Evolutionary conservation across 306 rosid species (phyloP).

Genomic region (Acacia crassicarpa): DNA sequence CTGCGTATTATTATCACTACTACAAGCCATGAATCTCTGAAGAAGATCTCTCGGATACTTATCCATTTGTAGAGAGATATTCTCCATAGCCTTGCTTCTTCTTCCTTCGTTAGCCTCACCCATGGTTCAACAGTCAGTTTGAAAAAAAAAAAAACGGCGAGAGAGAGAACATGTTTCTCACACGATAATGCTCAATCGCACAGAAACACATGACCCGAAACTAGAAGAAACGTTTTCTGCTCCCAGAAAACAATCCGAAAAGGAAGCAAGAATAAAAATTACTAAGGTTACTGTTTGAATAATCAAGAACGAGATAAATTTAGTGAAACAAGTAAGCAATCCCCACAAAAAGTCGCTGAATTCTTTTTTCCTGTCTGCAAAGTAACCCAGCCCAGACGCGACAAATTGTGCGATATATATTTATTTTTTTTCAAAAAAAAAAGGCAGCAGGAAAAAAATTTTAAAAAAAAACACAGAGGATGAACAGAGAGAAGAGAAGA

Average conservation of each 20-base stretch:
- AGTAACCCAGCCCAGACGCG: conserved; percentile 1
- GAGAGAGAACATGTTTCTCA: conserved; percentile 14
- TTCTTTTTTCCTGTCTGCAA: background rate
- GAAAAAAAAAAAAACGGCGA: too few species aligned
- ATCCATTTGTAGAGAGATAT: conserved; percentile 44
- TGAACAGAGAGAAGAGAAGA: background rate
- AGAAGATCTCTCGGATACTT: conserved; percentile 84
- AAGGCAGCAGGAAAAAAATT: background rate
- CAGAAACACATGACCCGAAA: conserved; percentile 19
- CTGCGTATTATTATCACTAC: conserved; percentile 26
- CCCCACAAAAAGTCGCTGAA: conserved; percentile 15
- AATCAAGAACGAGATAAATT: background rate
- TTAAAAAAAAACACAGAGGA: background rate
- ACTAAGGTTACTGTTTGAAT: background rate
- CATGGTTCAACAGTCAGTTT: conserved; percentile 33
- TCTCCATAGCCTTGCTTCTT: conserved; percentile 44
- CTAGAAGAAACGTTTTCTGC: conserved; percentile 27
- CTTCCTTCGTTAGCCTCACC: conserved; percentile 51
- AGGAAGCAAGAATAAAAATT: background rate
- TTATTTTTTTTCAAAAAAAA: background rate
- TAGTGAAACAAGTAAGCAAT: conserved; percentile 16
- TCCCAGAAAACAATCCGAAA: background rate
- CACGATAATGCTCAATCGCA: conserved; percentile 22
- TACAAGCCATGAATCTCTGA: conserved; percentile 51
- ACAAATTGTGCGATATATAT: background rate